Evolutionary conservation across 1,284 basidiomycete species (phyloP), one percentile per base, ranked within the genome.

Genomic region (Cutaneotrichosporon sp.): DNA sequence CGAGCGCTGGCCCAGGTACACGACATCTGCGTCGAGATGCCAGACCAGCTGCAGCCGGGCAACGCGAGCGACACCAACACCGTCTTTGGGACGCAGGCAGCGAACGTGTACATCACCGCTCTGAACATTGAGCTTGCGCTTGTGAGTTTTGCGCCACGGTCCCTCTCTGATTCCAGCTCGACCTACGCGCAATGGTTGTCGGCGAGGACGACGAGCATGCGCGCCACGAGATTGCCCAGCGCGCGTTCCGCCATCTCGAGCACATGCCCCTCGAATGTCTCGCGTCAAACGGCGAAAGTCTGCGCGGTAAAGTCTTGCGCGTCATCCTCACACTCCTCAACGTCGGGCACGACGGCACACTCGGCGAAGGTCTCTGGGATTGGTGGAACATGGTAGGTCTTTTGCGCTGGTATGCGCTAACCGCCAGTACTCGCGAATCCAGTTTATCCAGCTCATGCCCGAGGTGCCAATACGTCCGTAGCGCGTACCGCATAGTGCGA

Each of bases 301-400:
- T 66, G 62, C 58, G 62, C 1, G 65, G 65, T 23, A 66, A 66
- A 43, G 63, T 66, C 13, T 46, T 66, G 18, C 56, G 63, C 1
- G 60, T 64, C 40, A 56, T 66, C 34, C 56, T 66, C 5, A 55
- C 56, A 12, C 50, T 66, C 17, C 48, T 66, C 33, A 54, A 50
- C 14, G 53, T 47, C 33, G 48, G 48, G 22, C 52, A 52, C 13
- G 51, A 52, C 15, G 58, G 55, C 22, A 47, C 54, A 22, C 46
- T 61, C 23, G 56, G 62, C 17, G 56, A 60, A 12, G 51, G 50
- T 8, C 54, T 64, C n/a, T 63, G 61, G 58, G 61, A 66, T 40
- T 66, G 65, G 65, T 66, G 65, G 63, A 60, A 61, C 43, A 66
- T 66, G 63, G 62, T 61, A 42, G 46, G 63, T 55, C 3, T 14